These are phyloP conservation scores for Metschnikowia shivogae DNA, from an alignment of 805 yeast species.

Conservation along the genomic window DNA sequence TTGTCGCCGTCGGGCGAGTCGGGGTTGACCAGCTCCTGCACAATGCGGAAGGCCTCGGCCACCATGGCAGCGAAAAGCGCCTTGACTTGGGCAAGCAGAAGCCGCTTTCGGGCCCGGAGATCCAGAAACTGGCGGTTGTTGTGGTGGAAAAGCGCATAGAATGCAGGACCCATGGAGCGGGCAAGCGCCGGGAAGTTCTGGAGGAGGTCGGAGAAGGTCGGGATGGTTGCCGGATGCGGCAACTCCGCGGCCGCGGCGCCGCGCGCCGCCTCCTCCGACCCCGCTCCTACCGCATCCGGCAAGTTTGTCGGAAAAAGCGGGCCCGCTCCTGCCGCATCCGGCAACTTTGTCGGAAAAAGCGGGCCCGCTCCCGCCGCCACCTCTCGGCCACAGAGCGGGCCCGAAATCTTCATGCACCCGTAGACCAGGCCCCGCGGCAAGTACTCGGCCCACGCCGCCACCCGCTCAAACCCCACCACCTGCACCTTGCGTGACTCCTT, in stretches of 20 bases:
- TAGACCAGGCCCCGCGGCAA: conserved; percentile 31
- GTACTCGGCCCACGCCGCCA: conserved; percentile 55
- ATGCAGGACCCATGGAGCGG: conserved; percentile 35
- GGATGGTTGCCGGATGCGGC: neutral
- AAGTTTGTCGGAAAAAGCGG: neutral
- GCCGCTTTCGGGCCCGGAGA: conserved; percentile 26
- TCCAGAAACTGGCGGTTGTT: conserved; percentile 31
- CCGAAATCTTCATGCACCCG: neutral
- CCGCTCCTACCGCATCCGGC: neutral
- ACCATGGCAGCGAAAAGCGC: conserved; percentile 31
- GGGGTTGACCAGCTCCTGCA: conserved; percentile 36
- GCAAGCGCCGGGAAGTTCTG: conserved; percentile 39
- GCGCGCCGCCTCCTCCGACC: neutral
- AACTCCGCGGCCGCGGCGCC: neutral
- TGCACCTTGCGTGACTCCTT: conserved; percentile 39
- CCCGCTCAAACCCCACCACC: conserved; percentile 44
- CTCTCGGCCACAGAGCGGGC: neutral
- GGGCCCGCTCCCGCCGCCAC: neutral
- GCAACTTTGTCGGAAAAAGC: neutral
- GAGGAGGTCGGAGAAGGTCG: conserved; percentile 31
- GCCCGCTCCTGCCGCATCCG: neutral
- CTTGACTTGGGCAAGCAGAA: conserved; percentile 23
- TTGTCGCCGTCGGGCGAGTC: conserved; percentile 35
- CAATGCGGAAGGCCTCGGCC: conserved; percentile 32
- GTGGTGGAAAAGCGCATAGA: conserved; percentile 38